These are phyloP conservation scores for Bipolaris cookei DNA, from an alignment of 2,329 filamentous ascomycete species.

Conservation along the genomic window DNA sequence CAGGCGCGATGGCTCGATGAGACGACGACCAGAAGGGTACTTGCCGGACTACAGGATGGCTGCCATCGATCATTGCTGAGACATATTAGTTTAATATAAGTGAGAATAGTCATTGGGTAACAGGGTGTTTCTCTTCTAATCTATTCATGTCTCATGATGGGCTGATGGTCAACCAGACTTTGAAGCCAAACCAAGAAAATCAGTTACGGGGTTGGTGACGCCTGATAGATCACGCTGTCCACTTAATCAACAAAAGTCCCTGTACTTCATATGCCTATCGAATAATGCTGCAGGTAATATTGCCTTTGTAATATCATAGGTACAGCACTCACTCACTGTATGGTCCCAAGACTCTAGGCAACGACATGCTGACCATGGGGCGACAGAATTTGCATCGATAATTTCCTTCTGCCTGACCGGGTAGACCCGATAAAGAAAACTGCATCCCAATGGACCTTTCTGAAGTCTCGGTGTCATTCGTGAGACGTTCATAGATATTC, in stretches of 20 bases:
- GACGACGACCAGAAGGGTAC: slow-evolving; percentile 24
- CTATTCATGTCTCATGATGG: slow-evolving; percentile 27
- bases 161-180: slow-evolving; percentile 16
- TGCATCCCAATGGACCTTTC: no score
- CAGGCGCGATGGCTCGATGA: slow-evolving; percentile 5
- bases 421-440: no score
- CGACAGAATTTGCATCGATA: neutral
- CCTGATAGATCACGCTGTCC: slow-evolving; percentile 16
- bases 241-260: slow-evolving; percentile 5
- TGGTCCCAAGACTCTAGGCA: slow-evolving; percentile 16
- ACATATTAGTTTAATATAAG: slow-evolving; percentile 42
- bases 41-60: slow-evolving; percentile 35
- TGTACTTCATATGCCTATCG: slow-evolving; percentile 19
- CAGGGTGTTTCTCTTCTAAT: slow-evolving; percentile 24
- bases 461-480: no score
- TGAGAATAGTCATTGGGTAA: slow-evolving; percentile 35
- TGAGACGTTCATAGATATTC: no score
- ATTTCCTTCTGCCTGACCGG: neutral
- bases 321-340: slow-evolving; percentile 8
- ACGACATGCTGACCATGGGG: neutral
- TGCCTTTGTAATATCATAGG: slow-evolving; percentile 18
- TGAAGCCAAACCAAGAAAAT: slow-evolving; percentile 15
- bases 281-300: slow-evolving; percentile 19
- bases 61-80: slow-evolving; percentile 30
- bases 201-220: slow-evolving; percentile 20